Evolutionary conservation across 2,329 filamentous ascomycete genomes (phyloP), one percentile per base, ranked within the genome.

Genomic region (Xylaria sp.): DNA sequence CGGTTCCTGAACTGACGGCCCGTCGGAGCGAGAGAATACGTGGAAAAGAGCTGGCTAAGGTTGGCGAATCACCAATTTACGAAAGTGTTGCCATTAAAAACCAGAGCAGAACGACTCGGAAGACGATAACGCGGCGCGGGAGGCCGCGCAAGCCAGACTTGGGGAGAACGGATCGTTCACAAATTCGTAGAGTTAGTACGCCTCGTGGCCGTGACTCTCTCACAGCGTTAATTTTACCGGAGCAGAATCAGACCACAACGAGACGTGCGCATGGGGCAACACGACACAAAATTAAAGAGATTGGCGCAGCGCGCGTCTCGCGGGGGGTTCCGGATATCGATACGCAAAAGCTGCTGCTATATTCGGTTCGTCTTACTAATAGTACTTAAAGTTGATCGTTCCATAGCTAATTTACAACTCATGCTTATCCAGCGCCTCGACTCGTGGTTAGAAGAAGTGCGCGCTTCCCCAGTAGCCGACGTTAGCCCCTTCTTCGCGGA

Each of bases 371-470:
- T 47, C 52, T 15, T 55, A 38, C 13, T 38, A 46, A 8, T 55
- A 25, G 9, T 19, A 13, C 4, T 29, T 38, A n/a, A 55, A 4
- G 4, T 55, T 38, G 31, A 37, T 29, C 17, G 25, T 31, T 44
- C 21, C 43, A 11, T 44, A 11, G 11, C 13, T 3, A 43, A 29
- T 46, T 54, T 29, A 47, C 21, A 35, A 47, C 52, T 47, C 29
- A 55, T 31, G 19, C 8, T 29, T 38, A 47, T 47, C 29, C 47
- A 55, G 52, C 52, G 40, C 19, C 52, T 47, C 40, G 41, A 47
- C 19, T 47, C 41, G 41, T 55, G 19, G 52, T 55, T 55, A 8
- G 52, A 55, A 46, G 29, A 55, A n/a, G n/a, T n/a, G n/a, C n/a
- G n/a, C n/a, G n/a, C n/a, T n/a, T n/a, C n/a, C n/a, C n/a, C n/a